Evolutionary conservation across 2,329 filamentous ascomycete genomes (phyloP).

Genomic region (Lasiodiplodia hormozganensis): DNA sequence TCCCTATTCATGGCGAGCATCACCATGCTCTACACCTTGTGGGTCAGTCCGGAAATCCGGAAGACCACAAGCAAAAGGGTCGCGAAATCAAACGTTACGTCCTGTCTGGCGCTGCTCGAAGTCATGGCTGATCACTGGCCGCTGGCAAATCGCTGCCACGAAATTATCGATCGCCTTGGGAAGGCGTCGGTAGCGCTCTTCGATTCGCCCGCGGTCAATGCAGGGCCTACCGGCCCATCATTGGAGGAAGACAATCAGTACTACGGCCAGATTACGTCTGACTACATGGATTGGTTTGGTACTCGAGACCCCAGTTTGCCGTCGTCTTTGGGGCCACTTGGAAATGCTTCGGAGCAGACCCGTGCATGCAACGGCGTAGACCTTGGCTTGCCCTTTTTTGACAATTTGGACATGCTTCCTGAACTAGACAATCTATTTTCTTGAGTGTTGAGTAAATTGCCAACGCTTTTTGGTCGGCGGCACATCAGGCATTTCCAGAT

Average conservation of each 20-base stretch:
- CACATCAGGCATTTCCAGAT: too few relatives aligned
- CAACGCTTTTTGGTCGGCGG: too few relatives aligned
- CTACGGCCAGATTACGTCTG: not conserved
- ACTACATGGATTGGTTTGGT: not conserved
- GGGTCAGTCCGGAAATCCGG: too few relatives aligned
- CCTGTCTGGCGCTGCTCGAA: not conserved
- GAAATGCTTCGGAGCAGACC: not conserved
- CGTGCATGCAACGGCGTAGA: not conserved
- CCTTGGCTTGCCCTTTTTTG: not conserved
- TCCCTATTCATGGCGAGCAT: too few relatives aligned
- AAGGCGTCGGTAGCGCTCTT: conserved; percentile 5
- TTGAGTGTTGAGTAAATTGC: too few relatives aligned
- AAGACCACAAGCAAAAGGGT: too few relatives aligned
- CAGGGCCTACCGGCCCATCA: not conserved
- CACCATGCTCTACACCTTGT: too few relatives aligned
- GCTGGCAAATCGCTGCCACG: conserved; percentile 8
- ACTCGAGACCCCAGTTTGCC: not conserved
- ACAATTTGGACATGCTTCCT: not conserved
- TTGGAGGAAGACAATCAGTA: not conserved
- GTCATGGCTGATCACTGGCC: conserved; percentile 21
- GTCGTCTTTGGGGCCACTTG: not conserved
- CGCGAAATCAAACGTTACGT: too few relatives aligned
- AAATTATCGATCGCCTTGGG: conserved; percentile 17
- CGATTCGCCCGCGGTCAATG: not conserved
- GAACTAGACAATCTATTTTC: not conserved